Evolutionary conservation across 1,284 basidiomycete genomes (phyloP).

Genomic region (Moesziomyces antarcticus): DNA sequence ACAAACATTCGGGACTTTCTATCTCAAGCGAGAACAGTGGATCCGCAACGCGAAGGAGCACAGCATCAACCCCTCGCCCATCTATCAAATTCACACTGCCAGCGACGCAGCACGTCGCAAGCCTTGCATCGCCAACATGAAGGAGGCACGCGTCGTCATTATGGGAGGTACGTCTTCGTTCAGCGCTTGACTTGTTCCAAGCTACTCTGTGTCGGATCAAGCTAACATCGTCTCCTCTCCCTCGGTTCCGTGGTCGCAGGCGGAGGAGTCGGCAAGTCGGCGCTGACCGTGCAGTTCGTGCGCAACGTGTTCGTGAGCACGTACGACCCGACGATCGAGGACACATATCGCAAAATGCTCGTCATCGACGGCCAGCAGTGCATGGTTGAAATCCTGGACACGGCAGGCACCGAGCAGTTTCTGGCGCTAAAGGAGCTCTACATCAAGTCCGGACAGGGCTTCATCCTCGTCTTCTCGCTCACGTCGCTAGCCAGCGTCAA

Average conservation of each 20-base stretch:
- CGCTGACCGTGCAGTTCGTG: slow-evolving; percentile 61
- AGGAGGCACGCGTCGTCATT: slow-evolving; percentile 56
- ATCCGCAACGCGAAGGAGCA: too few species aligned
- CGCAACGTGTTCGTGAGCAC: slow-evolving; percentile 60
- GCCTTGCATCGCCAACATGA: slow-evolving; percentile 32
- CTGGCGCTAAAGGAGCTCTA: slow-evolving; percentile 63
- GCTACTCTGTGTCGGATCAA: too few species aligned
- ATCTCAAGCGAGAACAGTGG: too few species aligned
- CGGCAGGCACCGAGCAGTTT: slow-evolving; percentile 63
- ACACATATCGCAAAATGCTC: slow-evolving; percentile 60
- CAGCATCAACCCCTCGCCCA: background rate
- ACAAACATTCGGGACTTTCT: too few species aligned
- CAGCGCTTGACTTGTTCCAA: background rate
- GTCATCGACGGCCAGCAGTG: slow-evolving; percentile 59
- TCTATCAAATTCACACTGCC: background rate
- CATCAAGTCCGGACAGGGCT: slow-evolving; percentile 61
- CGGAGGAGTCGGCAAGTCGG: slow-evolving; percentile 63
- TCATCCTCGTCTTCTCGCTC: slow-evolving; percentile 62
- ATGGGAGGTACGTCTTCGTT: slow-evolving; percentile 51
- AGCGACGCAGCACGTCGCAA: background rate
- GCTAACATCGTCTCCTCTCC: too few species aligned
- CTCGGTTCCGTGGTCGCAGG: slow-evolving; percentile 12
- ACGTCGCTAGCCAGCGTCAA: slow-evolving; percentile 60
- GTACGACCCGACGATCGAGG: slow-evolving; percentile 65
- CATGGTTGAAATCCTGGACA: slow-evolving; percentile 62